Evolutionary conservation across 1,139 yeast species (phyloP).

Genomic region (Taphrina flavorubra): DNA sequence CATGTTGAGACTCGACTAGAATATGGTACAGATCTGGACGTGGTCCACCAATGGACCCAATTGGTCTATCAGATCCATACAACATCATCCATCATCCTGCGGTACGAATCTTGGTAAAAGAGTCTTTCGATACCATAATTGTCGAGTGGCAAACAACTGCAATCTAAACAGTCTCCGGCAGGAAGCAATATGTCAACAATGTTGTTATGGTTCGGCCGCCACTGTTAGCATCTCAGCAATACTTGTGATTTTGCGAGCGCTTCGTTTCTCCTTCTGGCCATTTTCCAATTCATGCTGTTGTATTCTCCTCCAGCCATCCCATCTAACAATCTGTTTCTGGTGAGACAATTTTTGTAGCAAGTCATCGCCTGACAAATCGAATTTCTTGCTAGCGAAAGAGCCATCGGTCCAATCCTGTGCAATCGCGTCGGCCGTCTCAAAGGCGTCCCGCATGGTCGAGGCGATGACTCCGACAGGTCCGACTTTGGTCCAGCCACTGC

Average conservation of each 20-base stretch:
- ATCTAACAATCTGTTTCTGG: conserved; percentile 50
- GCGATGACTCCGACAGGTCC: conserved; percentile 94
- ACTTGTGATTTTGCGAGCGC: conserved; percentile 62
- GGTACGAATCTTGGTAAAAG: no score
- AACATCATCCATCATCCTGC: no score
- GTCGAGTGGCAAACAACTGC: no score
- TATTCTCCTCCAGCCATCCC: conserved; percentile 77
- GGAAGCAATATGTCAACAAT: no score
- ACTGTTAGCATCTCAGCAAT: conserved; percentile 60
- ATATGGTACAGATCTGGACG: no score
- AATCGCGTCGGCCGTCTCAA: conserved; percentile 72
- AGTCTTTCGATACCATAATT: no score
- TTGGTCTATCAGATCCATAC: no score
- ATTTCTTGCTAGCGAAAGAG: conserved; percentile 44
- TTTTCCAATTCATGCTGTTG: conserved; percentile 60
- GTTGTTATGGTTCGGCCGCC: conserved; percentile 40
- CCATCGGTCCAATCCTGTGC: conserved; percentile 58
- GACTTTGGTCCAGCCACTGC: conserved; percentile 89
- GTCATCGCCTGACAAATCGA: conserved; percentile 38
- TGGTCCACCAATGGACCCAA: no score
- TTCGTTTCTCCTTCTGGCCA: conserved; percentile 60
- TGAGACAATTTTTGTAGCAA: conserved; percentile 36
- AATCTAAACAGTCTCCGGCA: no score
- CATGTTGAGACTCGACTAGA: no score
- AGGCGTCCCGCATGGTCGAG: conserved; percentile 84